A percentile compares a stretch with the other conserved stretches of the same genome.
phyloP scores from a whole-genome alignment of 768 basidiomycete species.

The Rubroboletus satanas region DNA sequence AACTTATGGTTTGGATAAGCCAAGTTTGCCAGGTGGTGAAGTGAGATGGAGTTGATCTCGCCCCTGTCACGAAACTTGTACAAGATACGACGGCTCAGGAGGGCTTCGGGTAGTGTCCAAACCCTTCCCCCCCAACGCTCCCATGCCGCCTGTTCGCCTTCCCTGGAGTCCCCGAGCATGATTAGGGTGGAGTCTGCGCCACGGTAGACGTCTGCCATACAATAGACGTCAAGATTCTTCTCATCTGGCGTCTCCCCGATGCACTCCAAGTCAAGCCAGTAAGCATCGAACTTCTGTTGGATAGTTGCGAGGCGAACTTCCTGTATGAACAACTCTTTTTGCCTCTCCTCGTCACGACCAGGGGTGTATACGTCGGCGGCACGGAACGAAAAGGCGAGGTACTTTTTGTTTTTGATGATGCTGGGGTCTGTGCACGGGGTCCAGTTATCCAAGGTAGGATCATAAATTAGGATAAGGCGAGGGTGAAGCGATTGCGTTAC shows the following conservation, averaged over 20 bases:
- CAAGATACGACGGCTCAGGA: slow-evolving; percentile 8
- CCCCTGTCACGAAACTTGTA: neutral
- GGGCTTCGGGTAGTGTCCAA: slow-evolving; percentile 15
- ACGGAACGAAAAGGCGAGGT: slow-evolving; percentile 17
- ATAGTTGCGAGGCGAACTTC: slow-evolving; percentile 2
- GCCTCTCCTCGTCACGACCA: neutral
- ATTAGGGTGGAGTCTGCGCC: neutral
- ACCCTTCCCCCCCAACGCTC: slow-evolving; percentile 18
- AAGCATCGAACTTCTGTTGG: slow-evolving; percentile 4
- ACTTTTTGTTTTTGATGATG: slow-evolving; percentile 6
- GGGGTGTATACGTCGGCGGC: slow-evolving; percentile 6
- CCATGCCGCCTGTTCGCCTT: neutral
- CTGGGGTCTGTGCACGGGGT: neutral
- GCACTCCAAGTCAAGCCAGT: slow-evolving; percentile 22
- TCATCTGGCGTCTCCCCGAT: neutral
- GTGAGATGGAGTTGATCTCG: neutral
- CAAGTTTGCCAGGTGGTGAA: slow-evolving; percentile 10
- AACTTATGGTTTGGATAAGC: slow-evolving; percentile 9
- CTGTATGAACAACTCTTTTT: slow-evolving; percentile 3
- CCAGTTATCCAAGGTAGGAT: slow-evolving; percentile 2
- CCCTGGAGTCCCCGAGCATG: neutral
- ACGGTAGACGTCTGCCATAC: neutral
- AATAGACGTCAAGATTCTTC: neutral
- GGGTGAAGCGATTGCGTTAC: slow-evolving; percentile 13
- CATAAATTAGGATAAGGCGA: slow-evolving; percentile 7